phyloP scores from a whole-genome alignment of 2,329 filamentous ascomycete species.

The Colletotrichum sp. region DNA sequence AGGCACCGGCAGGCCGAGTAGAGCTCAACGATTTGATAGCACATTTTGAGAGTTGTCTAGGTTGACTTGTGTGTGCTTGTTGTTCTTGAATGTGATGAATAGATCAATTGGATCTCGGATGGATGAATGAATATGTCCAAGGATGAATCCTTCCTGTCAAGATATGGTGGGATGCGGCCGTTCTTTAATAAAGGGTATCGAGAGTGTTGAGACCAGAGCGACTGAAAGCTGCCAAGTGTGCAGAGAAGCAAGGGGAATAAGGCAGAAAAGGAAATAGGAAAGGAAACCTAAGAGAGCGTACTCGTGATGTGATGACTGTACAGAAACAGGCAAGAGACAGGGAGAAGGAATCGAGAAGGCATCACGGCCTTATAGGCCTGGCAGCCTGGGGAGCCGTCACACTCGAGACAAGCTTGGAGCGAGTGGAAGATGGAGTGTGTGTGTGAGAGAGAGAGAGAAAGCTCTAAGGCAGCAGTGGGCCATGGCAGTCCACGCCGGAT shows the following conservation, averaged over 20 bases:
- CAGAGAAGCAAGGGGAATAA: constrained; percentile 20
- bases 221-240: constrained; percentile 12
- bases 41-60: constrained; percentile 62
- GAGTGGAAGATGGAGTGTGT: constrained; percentile 16
- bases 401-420: constrained; percentile 31
- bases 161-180: neutral
- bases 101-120: neutral
- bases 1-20: constrained; percentile 88
- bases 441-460: constrained; percentile 24
- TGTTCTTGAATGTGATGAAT: neutral
- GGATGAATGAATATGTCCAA: neutral
- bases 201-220: neutral
- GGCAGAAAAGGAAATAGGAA: constrained; percentile 28
- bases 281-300: constrained; percentile 25
- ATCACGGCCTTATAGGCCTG: constrained; percentile 62
- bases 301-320: constrained; percentile 24
- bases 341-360: constrained; percentile 40
- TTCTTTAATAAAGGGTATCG: constrained; percentile 12
- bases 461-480: constrained; percentile 21
- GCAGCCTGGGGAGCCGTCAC: constrained; percentile 39
- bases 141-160: constrained; percentile 16
- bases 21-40: constrained; percentile 83
- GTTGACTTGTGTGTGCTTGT: neutral
- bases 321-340: constrained; percentile 4
- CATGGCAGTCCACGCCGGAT: constrained; percentile 15